Conservation (phyloP, 495 filamentous ascomycete species). For the Podospora anserina region DNA sequence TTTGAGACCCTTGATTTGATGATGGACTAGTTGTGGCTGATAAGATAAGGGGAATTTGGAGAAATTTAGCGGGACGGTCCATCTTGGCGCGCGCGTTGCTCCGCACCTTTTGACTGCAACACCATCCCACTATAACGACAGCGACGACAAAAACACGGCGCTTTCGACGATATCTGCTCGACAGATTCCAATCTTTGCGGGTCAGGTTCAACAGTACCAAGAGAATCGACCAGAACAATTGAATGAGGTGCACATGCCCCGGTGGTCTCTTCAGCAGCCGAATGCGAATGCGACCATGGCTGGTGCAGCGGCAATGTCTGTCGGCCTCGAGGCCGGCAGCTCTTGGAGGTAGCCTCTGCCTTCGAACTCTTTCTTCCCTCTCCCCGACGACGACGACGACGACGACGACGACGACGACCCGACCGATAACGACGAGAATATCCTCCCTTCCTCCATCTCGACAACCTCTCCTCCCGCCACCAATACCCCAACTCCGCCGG, state of each 20-base stretch:
- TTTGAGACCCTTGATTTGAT: neutral
- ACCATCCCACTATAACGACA: neutral
- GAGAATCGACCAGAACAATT: conserved; percentile 25
- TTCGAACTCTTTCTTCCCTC: neutral
- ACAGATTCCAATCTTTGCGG: conserved; percentile 7
- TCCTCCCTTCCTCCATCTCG: neutral
- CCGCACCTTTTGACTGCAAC: neutral
- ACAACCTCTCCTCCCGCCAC: neutral
- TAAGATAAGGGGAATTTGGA: conserved; percentile 19
- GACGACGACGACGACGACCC: neutral
- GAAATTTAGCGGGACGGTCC: conserved; percentile 16
- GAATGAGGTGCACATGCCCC: conserved; percentile 26
- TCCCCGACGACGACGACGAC: neutral
- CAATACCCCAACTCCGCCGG: neutral
- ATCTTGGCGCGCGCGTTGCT: conserved; percentile 5
- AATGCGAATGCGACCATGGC: conserved; percentile 39
- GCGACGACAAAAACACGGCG: neutral
- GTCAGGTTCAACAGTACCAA: neutral
- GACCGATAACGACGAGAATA: neutral
- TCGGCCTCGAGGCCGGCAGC: conserved; percentile 12
- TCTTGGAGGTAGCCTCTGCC: neutral
- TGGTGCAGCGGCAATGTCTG: conserved; percentile 22
- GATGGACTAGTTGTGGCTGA: neutral
- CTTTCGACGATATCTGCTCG: neutral
- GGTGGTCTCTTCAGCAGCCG: conserved; percentile 22